Base-by-base conservation (phyloP, 169 alveolate genomes). In the Babesia caballi region DNA sequence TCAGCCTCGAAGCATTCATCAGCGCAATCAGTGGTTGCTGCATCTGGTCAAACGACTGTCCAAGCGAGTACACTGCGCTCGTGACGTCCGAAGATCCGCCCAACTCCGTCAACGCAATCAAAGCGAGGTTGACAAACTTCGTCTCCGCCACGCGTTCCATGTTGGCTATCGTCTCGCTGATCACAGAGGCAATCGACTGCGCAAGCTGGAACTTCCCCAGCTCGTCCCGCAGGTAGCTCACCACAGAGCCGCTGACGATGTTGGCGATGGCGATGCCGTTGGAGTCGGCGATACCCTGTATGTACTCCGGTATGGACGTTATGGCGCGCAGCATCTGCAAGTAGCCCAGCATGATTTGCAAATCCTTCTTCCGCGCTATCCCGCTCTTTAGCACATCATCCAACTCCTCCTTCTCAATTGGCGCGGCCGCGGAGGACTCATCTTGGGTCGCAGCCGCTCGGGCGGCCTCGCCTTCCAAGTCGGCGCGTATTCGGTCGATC, bases 271-370 rank as follows among this genome's bases (percentile, higher is more conserved):
- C 78, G 23, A 76, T 42, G 25, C 70, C 66, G 44, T 47, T 69
- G 27, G 68, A 53, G 47, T 61, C 81, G 5, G 70, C 50, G 25
- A 76, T n/a, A n/a, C 85, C 73, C 66, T 76, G 85, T 53, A 76
- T 50, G 40, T 68, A 66, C 36, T 76, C 85, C 42, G 85, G 85
- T 19, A 66, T 4, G 17, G 61, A 41, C 5, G 50, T 21, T 1
- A 76, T 63, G 17, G 71, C 78, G 12, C 72, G 15, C 42, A 76
- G 38, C 72, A 40, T n/a, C 30, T 61, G 54, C 52, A 76, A 28
- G 11, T 76, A 15, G 1, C 53, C 63, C 69, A 76, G 27, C 30
- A 76, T 52, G 4, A n/a, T 57, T 35, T 49, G 51, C 35, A 76
- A 19, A 4, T 35, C 50, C 19, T 36, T 28, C 50, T 63, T 63